Percentiles rank a stretch among this genome's conserved stretches.
Conservation (phyloP, 495 filamentous ascomycete species). For the Entonaema liquescens region DNA sequence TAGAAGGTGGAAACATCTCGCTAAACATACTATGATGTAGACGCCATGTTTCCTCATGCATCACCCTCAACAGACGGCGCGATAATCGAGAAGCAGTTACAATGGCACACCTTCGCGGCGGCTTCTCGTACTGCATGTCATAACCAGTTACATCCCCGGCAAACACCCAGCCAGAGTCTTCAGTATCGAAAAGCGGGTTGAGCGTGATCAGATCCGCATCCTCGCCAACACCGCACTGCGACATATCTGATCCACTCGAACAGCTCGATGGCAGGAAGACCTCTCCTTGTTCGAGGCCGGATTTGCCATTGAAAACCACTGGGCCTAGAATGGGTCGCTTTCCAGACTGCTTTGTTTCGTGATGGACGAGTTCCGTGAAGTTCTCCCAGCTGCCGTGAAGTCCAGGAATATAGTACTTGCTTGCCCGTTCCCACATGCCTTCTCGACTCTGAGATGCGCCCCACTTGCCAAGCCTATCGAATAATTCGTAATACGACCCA, state of each 20-base stretch:
- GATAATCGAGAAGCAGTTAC: constrained; percentile 84
- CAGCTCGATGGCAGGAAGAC: constrained; percentile 63
- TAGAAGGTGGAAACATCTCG: constrained; percentile 90
- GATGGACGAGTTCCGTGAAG: constrained; percentile 66
- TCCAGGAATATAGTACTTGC: constrained; percentile 87
- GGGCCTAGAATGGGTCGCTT: constrained; percentile 83
- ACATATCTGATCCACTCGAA: constrained; percentile 70
- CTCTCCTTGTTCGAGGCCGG: constrained; percentile 66
- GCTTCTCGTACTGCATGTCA: constrained; percentile 65
- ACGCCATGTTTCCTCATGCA: constrained; percentile 87
- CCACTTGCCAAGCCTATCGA: constrained; percentile 78
- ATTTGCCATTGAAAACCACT: constrained; percentile 64
- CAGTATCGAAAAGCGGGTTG: constrained; percentile 91
- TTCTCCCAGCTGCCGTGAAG: constrained; percentile 90
- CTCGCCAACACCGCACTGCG: constrained; percentile 86
- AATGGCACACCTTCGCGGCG: constrained; percentile 85
- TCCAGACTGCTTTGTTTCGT: constrained; percentile 60
- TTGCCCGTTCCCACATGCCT: constrained; percentile 88
- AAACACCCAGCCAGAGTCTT: constrained; percentile 87
- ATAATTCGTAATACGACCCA: constrained; percentile 93
- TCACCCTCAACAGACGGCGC: constrained; percentile 78
- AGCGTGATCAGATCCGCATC: constrained; percentile 94
- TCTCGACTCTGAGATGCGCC: constrained; percentile 80
- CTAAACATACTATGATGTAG: constrained; percentile 87
- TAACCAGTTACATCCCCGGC: constrained; percentile 88